phyloP scores from a whole-genome alignment of 306 rosid species.

The Trifolium pratense region DNA sequence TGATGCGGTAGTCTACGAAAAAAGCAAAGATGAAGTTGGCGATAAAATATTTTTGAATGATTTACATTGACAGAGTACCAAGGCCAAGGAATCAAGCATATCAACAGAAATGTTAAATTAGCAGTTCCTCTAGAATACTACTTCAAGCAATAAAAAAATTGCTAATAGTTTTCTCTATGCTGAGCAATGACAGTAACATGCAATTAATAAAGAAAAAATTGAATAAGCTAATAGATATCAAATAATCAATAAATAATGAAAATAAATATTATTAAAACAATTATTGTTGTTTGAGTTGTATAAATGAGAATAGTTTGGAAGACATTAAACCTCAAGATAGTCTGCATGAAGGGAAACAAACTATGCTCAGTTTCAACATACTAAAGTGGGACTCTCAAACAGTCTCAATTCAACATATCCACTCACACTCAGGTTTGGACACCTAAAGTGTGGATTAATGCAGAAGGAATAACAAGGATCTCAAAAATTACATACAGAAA shows the following conservation, averaged over 20 bases:
- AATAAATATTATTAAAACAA: neutral
- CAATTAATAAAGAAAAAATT: neutral
- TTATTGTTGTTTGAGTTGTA: neutral
- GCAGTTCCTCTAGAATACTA: constrained; percentile 25
- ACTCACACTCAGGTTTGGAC: neutral
- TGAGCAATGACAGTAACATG: constrained; percentile 1
- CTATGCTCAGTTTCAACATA: constrained; percentile 11
- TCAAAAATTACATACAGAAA: constrained; percentile 20
- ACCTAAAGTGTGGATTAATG: neutral
- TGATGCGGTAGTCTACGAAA: constrained; percentile 44
- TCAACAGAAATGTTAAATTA: neutral
- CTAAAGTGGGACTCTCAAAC: neutral
- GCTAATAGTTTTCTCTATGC: neutral
- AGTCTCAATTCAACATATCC: neutral
- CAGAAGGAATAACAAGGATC: neutral
- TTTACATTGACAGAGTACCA: constrained; percentile 11
- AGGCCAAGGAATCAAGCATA: constrained; percentile 36
- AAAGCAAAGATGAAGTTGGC: constrained; percentile 23
- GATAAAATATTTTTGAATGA: neutral
- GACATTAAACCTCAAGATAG: constrained; percentile 10
- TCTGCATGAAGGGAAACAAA: constrained; percentile 24
- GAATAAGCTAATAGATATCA: constrained; percentile 8
- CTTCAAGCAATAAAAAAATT: constrained; percentile 13
- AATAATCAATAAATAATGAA: neutral
- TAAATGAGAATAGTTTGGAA: neutral